A percentile compares a stretch with the other conserved stretches of the same genome.
These are phyloP conservation scores for Knufia fluminis DNA, from an alignment of 2,329 filamentous ascomycete genomes.

Conservation along the genomic window DNA sequence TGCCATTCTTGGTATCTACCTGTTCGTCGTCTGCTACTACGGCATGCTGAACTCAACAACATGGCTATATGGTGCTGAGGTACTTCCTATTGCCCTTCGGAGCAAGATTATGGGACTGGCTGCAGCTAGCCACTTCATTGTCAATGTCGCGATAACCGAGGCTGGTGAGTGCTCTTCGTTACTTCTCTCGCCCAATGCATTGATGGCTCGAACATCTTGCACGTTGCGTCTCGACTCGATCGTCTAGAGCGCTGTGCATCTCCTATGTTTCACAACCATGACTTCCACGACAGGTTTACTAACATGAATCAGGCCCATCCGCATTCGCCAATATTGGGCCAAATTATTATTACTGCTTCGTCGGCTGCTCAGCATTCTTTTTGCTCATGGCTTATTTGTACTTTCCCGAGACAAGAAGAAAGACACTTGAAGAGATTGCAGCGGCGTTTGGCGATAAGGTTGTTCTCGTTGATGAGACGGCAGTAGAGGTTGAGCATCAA, in stretches of 20 bases:
- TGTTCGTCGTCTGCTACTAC: conserved; percentile 48
- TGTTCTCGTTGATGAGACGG: conserved; percentile 25
- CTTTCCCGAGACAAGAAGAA: conserved; percentile 35
- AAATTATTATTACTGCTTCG: conserved; percentile 54
- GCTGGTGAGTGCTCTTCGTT: no score
- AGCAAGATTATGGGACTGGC: conserved; percentile 78
- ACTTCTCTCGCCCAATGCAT: no score
- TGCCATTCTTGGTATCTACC: conserved; percentile 50
- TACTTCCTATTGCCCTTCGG: conserved; percentile 80
- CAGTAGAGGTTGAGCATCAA: conserved; percentile 22
- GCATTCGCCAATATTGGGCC: conserved; percentile 50
- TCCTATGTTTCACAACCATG: no score
- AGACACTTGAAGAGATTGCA: conserved; percentile 42
- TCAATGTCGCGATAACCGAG: conserved; percentile 47
- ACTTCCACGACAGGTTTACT: no score
- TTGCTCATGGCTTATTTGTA: conserved; percentile 33
- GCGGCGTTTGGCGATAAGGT: conserved; percentile 41
- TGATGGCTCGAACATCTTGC: no score
- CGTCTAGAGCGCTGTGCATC: no score
- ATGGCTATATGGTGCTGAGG: conserved; percentile 73
- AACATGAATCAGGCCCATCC: conserved; percentile 45
- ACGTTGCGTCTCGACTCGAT: no score
- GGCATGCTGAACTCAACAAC: conserved; percentile 50
- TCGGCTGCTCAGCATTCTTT: conserved; percentile 45
- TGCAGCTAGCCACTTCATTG: conserved; percentile 69